Evolutionary conservation across 306 rosid species (phyloP).

Genomic region (Casuarina cunninghamiana): DNA sequence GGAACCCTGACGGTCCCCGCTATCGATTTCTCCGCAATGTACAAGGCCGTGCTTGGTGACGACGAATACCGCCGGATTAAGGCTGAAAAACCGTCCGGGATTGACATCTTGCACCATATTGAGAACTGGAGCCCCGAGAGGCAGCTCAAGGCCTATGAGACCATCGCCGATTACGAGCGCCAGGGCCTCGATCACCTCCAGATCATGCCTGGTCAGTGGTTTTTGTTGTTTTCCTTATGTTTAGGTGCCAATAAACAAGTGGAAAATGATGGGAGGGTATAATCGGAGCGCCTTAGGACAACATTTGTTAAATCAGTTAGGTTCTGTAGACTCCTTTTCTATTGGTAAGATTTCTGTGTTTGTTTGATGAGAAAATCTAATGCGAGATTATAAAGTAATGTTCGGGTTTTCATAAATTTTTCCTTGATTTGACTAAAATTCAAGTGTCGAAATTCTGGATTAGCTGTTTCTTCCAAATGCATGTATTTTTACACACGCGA

Average conservation of each 20-base stretch:
- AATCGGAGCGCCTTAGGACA: not conserved
- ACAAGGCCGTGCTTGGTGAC: constrained; percentile 79
- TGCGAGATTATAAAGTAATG: not conserved
- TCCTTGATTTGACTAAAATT: not conserved
- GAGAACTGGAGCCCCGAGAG: constrained; percentile 56
- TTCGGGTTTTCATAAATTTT: not conserved
- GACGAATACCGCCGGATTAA: constrained; percentile 57
- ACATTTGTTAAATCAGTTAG: not conserved
- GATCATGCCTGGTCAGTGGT: constrained; percentile 80
- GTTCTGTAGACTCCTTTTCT: not conserved
- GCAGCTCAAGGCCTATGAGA: constrained; percentile 65
- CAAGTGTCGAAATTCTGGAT: not conserved
- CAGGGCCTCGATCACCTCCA: constrained; percentile 69
- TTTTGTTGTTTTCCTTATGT: not conserved
- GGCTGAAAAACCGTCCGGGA: constrained; percentile 62
- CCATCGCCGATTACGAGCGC: constrained; percentile 73
- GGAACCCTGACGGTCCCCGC: constrained; percentile 92
- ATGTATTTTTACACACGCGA: not conserved
- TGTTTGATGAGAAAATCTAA: not conserved
- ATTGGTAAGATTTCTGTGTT: not conserved
- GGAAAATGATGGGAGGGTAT: not conserved
- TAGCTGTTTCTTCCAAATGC: not conserved
- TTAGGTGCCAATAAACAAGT: not conserved
- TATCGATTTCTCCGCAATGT: constrained; percentile 83
- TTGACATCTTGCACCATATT: constrained; percentile 72